Evolutionary conservation across 306 rosid species (phyloP).

Genomic region (Fragaria ananassa): DNA sequence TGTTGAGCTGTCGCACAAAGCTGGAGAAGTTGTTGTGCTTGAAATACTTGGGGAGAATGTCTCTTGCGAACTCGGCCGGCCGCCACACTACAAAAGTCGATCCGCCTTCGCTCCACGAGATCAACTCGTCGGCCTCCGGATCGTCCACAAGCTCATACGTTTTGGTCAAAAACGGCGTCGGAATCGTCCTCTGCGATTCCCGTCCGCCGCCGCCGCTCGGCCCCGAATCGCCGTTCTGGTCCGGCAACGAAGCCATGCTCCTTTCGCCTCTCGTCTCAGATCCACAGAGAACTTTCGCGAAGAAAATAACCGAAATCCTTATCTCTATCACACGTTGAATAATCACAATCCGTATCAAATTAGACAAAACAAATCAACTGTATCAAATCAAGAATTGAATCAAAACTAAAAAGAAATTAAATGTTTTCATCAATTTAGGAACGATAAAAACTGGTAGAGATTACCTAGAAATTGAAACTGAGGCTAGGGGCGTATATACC

Average conservation of each 20-base stretch:
- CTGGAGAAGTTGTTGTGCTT: conserved; percentile 94
- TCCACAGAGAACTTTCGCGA: conserved; percentile 29
- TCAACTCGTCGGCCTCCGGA: conserved; percentile 67
- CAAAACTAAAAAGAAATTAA: neutral
- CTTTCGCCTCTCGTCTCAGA: conserved; percentile 31
- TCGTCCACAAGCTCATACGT: conserved; percentile 86
- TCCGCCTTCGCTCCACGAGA: conserved; percentile 94
- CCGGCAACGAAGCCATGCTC: conserved; percentile 64
- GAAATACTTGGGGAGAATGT: conserved; percentile 87
- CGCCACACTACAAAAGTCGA: conserved; percentile 81
- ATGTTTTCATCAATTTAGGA: too few relatives aligned
- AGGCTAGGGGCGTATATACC: neutral
- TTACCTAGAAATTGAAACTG: too few relatives aligned
- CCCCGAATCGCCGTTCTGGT: conserved; percentile 66
- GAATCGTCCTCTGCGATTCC: conserved; percentile 78
- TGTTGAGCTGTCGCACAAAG: conserved; percentile 95
- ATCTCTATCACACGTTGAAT: neutral
- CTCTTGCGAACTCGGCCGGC: conserved; percentile 96
- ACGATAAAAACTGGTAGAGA: too few relatives aligned
- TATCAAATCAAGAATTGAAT: neutral
- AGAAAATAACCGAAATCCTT: neutral
- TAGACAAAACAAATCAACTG: neutral
- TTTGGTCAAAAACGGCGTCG: conserved; percentile 87
- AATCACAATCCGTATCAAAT: conserved; percentile 1
- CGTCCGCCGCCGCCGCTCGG: conserved; percentile 12